These are phyloP conservation scores for Acacia confusa DNA, from an alignment of 306 rosid genomes.

Conservation along the genomic window DNA sequence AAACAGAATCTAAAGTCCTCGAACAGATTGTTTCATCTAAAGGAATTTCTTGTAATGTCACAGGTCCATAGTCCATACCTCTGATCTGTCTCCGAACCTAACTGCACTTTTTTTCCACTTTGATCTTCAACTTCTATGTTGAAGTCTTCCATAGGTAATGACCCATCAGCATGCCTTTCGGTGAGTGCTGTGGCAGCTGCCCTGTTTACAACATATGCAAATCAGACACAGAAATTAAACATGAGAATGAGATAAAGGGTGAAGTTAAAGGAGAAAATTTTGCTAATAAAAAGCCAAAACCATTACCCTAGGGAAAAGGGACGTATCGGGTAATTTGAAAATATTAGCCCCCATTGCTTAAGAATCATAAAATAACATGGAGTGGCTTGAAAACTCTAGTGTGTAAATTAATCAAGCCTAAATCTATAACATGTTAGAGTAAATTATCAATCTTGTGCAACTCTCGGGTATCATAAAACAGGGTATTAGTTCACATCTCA, in stretches of 20 bases:
- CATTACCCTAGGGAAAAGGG: background rate
- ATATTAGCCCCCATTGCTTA: background rate
- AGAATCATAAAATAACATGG: background rate
- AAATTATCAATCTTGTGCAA: background rate
- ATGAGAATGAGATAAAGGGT: background rate
- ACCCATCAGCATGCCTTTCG: conserved; percentile 74
- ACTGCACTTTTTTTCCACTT: conserved; percentile 72
- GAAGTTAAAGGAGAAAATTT: background rate
- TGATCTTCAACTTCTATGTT: conserved; percentile 87
- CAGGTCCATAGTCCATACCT: conserved; percentile 43
- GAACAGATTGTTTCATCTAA: conserved; percentile 14
- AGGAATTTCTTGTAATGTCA: conserved; percentile 5
- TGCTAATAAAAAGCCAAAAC: background rate
- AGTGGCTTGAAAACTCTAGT: background rate
- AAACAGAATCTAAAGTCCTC: conserved; percentile 25
- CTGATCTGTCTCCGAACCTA: conserved; percentile 82
- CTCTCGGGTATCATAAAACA: background rate
- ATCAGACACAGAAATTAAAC: conserved; percentile 21
- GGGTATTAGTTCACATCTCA: background rate
- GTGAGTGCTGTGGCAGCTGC: conserved; percentile 72
- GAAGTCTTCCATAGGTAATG: conserved; percentile 77
- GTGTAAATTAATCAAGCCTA: background rate
- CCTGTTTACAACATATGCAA: conserved; percentile 45
- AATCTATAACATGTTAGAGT: background rate
- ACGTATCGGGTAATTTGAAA: background rate